phyloP scores from a whole-genome alignment of 2,329 filamentous ascomycete genomes.

The Davidsoniella australis region DNA sequence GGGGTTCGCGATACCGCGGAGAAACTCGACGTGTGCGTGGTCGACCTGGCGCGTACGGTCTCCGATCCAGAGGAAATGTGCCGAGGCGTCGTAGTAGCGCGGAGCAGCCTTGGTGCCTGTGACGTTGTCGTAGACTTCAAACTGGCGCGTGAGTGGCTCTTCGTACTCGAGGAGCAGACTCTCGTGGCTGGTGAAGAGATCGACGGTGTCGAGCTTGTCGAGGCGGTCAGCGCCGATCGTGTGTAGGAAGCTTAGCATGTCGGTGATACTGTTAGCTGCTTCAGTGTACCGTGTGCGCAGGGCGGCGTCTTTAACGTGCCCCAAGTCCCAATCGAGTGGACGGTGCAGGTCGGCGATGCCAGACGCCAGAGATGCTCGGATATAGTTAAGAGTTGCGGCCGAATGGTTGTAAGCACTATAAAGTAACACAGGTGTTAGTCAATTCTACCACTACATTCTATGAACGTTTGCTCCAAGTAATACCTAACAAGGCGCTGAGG shows the following conservation, averaged over 20 bases:
- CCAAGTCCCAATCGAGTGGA: constrained; percentile 85
- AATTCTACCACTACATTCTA: background rate
- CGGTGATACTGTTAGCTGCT: constrained; percentile 74
- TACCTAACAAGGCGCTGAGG: constrained; percentile 63
- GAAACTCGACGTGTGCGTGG: constrained; percentile 91
- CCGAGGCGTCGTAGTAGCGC: constrained; percentile 69
- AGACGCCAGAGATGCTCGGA: constrained; percentile 65
- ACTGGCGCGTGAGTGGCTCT: constrained; percentile 61
- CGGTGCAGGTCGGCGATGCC: constrained; percentile 89
- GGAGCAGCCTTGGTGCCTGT: constrained; percentile 16
- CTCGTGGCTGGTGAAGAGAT: constrained; percentile 91
- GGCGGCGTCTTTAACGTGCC: constrained; percentile 69
- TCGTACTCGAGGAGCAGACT: constrained; percentile 91
- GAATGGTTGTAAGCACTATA: constrained; percentile 82
- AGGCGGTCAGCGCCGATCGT: constrained; percentile 81
- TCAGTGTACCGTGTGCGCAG: constrained; percentile 73
- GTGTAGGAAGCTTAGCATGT: constrained; percentile 84
- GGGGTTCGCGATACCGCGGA: constrained; percentile 88
- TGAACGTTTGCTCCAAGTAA: constrained; percentile 13
- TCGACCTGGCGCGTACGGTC: constrained; percentile 89
- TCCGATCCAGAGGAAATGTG: constrained; percentile 96
- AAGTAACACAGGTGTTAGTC: constrained; percentile 4
- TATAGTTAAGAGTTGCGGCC: constrained; percentile 84
- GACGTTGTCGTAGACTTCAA: constrained; percentile 39
- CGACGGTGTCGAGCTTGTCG: constrained; percentile 73